These are phyloP conservation scores for Pholiota molesta DNA, from an alignment of 768 basidiomycete species.

Conservation along the genomic window DNA sequence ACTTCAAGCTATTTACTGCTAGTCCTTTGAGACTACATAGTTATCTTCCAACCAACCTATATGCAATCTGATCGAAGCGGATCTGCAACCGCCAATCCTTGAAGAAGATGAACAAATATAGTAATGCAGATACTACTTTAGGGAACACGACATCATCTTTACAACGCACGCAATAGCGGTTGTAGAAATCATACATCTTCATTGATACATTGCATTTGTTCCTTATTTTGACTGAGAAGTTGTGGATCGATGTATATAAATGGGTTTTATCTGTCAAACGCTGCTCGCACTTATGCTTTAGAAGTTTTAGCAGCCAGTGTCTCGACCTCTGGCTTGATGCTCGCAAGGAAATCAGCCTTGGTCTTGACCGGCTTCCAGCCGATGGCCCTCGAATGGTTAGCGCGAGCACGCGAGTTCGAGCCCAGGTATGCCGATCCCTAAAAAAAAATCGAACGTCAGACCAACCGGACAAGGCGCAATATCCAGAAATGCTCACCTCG, in stretches of 20 bases:
- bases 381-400: constrained; percentile 26
- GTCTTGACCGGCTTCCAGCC: constrained; percentile 30
- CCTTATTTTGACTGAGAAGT: constrained; percentile 4
- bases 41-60: too few species aligned
- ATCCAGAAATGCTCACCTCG: constrained; percentile 20
- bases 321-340: constrained; percentile 26
- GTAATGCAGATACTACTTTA: too few species aligned
- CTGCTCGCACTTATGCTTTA: not conserved
- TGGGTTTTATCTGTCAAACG: not conserved
- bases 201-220: constrained; percentile 12
- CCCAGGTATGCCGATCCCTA: constrained; percentile 18
- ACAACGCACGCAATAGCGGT: too few species aligned
- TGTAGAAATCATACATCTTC: not conserved
- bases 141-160: too few species aligned
- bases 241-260: not conserved
- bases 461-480: not conserved
- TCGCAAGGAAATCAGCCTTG: constrained; percentile 26
- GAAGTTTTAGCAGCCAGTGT: not conserved
- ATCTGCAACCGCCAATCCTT: too few species aligned
- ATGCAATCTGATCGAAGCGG: too few species aligned
- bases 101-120: too few species aligned
- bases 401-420: constrained; percentile 25
- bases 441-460: not conserved
- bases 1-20: too few species aligned
- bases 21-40: too few species aligned